Evolutionary conservation across 73 alveolate species (phyloP).

Genomic region (Effrenium voratum): DNA sequence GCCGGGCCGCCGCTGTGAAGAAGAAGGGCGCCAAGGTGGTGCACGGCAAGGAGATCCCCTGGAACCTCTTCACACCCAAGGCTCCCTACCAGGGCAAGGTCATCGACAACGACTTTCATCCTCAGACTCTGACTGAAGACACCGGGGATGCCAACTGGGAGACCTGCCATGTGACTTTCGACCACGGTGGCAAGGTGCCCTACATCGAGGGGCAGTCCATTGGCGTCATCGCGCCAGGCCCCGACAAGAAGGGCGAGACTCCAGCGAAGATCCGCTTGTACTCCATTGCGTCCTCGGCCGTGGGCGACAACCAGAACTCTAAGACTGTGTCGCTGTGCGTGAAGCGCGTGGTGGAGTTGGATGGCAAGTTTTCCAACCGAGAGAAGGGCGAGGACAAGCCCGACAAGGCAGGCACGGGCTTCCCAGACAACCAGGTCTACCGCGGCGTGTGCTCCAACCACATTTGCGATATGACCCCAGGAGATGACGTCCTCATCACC

Average conservation of each 20-base stretch:
- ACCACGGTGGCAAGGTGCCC: slow-evolving; percentile 92
- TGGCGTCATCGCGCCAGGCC: slow-evolving; percentile 93
- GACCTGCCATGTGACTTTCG: slow-evolving; percentile 87
- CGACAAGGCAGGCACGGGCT: slow-evolving; percentile 88
- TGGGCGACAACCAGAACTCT: slow-evolving; percentile 67
- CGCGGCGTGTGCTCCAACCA: slow-evolving; percentile 94
- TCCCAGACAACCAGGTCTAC: slow-evolving; percentile 92
- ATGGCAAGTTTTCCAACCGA: slow-evolving; percentile 56
- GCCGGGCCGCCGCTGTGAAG: slow-evolving; percentile 90
- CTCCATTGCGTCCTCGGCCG: slow-evolving; percentile 88
- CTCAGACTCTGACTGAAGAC: slow-evolving; percentile 64
- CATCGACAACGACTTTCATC: slow-evolving; percentile 52
- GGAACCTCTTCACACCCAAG: slow-evolving; percentile 79
- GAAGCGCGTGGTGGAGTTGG: slow-evolving; percentile 91
- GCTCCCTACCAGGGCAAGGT: slow-evolving; percentile 86
- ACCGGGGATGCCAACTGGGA: slow-evolving; percentile 93
- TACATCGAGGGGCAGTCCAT: slow-evolving; percentile 93
- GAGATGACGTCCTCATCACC: slow-evolving; percentile 79
- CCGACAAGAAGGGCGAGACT: slow-evolving; percentile 75
- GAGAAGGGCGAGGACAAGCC: slow-evolving; percentile 92
- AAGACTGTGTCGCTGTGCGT: slow-evolving; percentile 80
- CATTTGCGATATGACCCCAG: slow-evolving; percentile 78
- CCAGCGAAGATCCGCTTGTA: slow-evolving; percentile 82
- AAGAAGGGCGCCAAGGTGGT: slow-evolving; percentile 87
- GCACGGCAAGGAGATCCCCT: slow-evolving; percentile 70